Evolutionary conservation across 208 protist species (phyloP).

Genomic region (Leishmania turanica): DNA sequence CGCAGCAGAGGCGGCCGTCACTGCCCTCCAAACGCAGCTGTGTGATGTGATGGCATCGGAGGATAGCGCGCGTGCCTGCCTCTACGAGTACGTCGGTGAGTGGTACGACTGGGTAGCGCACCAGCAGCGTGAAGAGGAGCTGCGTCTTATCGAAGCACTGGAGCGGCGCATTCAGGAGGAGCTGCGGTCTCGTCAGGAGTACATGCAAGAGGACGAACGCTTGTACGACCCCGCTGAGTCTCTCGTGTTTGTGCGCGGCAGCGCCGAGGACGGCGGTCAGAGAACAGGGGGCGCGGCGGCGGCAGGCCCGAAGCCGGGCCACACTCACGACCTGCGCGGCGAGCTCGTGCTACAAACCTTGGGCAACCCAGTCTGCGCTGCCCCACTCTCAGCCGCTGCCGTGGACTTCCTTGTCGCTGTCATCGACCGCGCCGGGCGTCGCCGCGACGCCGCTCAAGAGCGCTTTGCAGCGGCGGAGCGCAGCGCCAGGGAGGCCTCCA

Average conservation of each 20-base stretch:
- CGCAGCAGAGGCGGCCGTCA: slow-evolving; percentile 42
- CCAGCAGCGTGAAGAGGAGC: slow-evolving; percentile 38
- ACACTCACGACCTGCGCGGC: slow-evolving; percentile 28
- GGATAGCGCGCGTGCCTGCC: slow-evolving; percentile 34
- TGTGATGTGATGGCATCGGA: slow-evolving; percentile 46
- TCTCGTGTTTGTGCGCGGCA: neutral
- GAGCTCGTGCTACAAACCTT: slow-evolving; percentile 50
- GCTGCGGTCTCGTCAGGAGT: slow-evolving; percentile 39
- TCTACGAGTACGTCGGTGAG: slow-evolving; percentile 40
- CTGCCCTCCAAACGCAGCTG: slow-evolving; percentile 35
- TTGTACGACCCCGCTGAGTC: slow-evolving; percentile 33
- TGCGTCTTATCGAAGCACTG: slow-evolving; percentile 21
- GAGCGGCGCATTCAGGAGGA: slow-evolving; percentile 54
- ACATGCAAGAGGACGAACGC: slow-evolving; percentile 52
- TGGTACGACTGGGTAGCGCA: slow-evolving; percentile 29
- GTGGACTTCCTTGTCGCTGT: slow-evolving; percentile 45
- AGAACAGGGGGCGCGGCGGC: neutral
- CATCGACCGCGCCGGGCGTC: slow-evolving; percentile 37
- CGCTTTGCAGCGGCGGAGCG: slow-evolving; percentile 29
- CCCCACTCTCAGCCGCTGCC: slow-evolving; percentile 18
- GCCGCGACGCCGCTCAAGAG: slow-evolving; percentile 35
- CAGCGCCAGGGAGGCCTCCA: slow-evolving; percentile 29
- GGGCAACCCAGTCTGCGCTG: slow-evolving; percentile 26
- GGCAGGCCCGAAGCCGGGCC: neutral
- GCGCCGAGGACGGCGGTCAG: neutral